phyloP scores from a whole-genome alignment of 352 stramenopile genomes.

The Phytophthora agathidicida region DNA sequence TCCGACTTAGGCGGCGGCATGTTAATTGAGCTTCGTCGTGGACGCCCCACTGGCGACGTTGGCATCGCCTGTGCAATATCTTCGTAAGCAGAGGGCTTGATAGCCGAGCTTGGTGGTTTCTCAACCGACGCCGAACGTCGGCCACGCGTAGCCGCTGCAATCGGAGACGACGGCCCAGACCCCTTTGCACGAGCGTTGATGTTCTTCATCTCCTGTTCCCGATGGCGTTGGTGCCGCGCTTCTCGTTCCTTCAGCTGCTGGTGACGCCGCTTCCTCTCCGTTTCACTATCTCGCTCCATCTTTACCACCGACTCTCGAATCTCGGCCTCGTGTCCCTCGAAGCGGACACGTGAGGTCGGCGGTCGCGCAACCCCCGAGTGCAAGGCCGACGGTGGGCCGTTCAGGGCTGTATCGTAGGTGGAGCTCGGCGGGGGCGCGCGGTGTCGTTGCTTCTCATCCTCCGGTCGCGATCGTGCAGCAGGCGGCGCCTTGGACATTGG shows the following conservation, averaged over 20 bases:
- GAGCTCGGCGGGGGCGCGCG: slow-evolving; percentile 5
- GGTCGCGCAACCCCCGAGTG: slow-evolving; percentile 21
- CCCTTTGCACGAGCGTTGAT: slow-evolving; percentile 20
- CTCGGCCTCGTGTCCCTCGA: slow-evolving; percentile 33
- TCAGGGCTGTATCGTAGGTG: slow-evolving; percentile 5
- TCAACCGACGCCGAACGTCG: slow-evolving; percentile 25
- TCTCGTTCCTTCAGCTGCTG: slow-evolving; percentile 24
- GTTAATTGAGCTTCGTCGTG: slow-evolving; percentile 34
- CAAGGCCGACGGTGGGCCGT: slow-evolving; percentile 27
- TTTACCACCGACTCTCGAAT: slow-evolving; percentile 11
- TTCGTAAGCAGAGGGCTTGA: slow-evolving; percentile 27
- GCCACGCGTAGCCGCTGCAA: slow-evolving; percentile 17
- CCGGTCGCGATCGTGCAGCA: not conserved
- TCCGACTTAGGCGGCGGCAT: slow-evolving; percentile 51
- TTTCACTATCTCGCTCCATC: slow-evolving; percentile 10
- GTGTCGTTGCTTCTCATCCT: slow-evolving; percentile 11
- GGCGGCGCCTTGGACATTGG: not conserved
- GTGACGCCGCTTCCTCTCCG: slow-evolving; percentile 26
- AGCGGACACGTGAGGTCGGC: slow-evolving; percentile 46
- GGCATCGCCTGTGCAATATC: slow-evolving; percentile 31
- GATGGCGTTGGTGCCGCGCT: slow-evolving; percentile 11
- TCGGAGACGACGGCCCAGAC: slow-evolving; percentile 11
- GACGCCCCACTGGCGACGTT: slow-evolving; percentile 48
- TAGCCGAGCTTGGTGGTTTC: slow-evolving; percentile 47
- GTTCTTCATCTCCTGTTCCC: slow-evolving; percentile 23